Percentiles rank a stretch among this genome's conserved stretches.
Conservation (phyloP, 257 asterid genomes). For the Fraxinus anomala region DNA sequence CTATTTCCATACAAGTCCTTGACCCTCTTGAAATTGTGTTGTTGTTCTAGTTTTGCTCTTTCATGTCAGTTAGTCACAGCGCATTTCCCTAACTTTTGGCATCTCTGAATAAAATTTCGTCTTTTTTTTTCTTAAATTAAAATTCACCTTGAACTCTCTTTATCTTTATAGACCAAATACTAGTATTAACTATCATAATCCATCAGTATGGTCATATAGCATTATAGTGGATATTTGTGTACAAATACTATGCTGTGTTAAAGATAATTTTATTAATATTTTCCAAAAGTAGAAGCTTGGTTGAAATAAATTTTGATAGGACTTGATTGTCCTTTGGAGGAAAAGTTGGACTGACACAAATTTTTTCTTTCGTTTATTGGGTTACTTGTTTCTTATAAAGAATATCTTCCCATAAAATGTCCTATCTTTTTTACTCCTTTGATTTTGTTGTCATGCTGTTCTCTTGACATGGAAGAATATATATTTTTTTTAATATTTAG, state of each 20-base stretch:
- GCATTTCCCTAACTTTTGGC: neutral
- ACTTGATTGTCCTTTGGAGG: neutral
- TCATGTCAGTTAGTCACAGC: neutral
- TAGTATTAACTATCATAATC: neutral
- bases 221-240: neutral
- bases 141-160: neutral
- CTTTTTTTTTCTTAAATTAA: neutral
- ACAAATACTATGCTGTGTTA: neutral
- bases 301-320: neutral
- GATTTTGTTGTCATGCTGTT: neutral
- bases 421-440: neutral
- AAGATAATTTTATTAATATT: neutral
- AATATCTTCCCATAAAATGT: neutral
- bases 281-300: neutral
- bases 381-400: neutral
- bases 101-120: neutral
- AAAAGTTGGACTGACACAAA: neutral
- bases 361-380: neutral
- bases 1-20: constrained; percentile 8
- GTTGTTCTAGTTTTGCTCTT: neutral
- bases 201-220: neutral
- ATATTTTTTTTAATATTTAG: neutral
- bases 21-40: too few relatives aligned
- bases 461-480: neutral
- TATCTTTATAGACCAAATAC: neutral